phyloP scores from a whole-genome alignment of 805 yeast genomes.

The Maudiozyma saulgeensis region DNA sequence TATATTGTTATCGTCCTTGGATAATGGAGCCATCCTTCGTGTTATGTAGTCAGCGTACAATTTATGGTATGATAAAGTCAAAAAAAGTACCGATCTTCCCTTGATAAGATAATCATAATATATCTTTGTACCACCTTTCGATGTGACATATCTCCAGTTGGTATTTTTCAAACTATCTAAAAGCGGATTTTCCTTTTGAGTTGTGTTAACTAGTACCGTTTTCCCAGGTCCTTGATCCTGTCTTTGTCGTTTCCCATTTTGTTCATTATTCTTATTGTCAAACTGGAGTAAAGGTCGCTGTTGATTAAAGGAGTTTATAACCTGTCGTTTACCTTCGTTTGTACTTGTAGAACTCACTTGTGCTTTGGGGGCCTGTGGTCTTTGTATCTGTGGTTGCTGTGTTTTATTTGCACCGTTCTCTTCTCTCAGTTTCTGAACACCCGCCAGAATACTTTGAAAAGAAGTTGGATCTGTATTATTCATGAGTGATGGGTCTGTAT shows the following conservation, averaged over 20 bases:
- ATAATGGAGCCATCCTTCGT: slow-evolving; percentile 39
- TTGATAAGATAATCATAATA: slow-evolving; percentile 59
- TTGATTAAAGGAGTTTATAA: slow-evolving; percentile 15
- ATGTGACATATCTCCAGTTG: slow-evolving; percentile 40
- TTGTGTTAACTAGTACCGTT: slow-evolving; percentile 47
- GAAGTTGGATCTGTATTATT: slow-evolving; percentile 45
- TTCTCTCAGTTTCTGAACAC: slow-evolving; percentile 53
- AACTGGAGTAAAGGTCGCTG: slow-evolving; percentile 10
- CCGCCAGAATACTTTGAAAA: slow-evolving; percentile 60
- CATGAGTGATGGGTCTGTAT: slow-evolving; percentile 8
- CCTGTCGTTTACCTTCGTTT: background rate
- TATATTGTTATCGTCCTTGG: slow-evolving; percentile 40
- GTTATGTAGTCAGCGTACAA: slow-evolving; percentile 66
- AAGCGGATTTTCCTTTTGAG: slow-evolving; percentile 68
- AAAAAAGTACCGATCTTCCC: slow-evolving; percentile 46
- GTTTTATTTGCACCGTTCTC: slow-evolving; percentile 17
- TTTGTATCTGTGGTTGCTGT: background rate
- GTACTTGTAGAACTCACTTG: background rate
- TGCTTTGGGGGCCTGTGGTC: background rate
- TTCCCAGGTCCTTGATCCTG: slow-evolving; percentile 11
- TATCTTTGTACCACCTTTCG: slow-evolving; percentile 31
- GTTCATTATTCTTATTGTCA: slow-evolving; percentile 6
- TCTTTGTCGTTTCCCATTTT: slow-evolving; percentile 2
- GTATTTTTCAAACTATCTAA: slow-evolving; percentile 44
- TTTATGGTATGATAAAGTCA: slow-evolving; percentile 65